Conservation (phyloP, 441 rosid genomes). For the Jatropha multifida region DNA sequence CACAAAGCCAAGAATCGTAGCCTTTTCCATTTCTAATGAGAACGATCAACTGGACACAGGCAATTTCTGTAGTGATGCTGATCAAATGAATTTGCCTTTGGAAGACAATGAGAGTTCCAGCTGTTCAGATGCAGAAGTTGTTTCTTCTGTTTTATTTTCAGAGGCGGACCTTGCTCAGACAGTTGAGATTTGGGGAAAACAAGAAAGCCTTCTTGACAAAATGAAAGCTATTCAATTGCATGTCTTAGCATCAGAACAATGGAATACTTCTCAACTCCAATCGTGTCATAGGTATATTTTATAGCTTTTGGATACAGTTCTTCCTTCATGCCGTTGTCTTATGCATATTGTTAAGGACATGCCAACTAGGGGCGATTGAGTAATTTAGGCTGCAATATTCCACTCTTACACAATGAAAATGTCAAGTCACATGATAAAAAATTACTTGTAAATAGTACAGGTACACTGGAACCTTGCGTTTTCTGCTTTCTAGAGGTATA, state of each 20-base stretch:
- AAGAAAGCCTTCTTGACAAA: conserved; percentile 45
- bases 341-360: background rate
- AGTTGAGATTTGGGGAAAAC: conserved; percentile 26
- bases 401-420: background rate
- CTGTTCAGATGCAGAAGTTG: conserved; percentile 31
- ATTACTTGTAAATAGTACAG: background rate
- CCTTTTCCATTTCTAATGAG: conserved; percentile 29
- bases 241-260: conserved; percentile 59
- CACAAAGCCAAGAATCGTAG: conserved; percentile 25
- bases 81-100: conserved; percentile 16
- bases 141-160: conserved; percentile 24
- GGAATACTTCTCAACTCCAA: conserved; percentile 59
- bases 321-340: background rate
- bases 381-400: background rate
- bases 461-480: background rate
- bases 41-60: conserved; percentile 33
- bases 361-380: background rate
- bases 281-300: conserved; percentile 50
- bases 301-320: background rate
- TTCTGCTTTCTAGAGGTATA: background rate
- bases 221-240: conserved; percentile 57
- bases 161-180: conserved; percentile 28
- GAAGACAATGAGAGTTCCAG: conserved; percentile 31
- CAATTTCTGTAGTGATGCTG: conserved; percentile 28
- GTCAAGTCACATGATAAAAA: background rate